A percentile compares a stretch with the other conserved stretches of the same genome.
phyloP scores from a whole-genome alignment of 192 early-diverging fungal species.

The Mortierella antarctica region DNA sequence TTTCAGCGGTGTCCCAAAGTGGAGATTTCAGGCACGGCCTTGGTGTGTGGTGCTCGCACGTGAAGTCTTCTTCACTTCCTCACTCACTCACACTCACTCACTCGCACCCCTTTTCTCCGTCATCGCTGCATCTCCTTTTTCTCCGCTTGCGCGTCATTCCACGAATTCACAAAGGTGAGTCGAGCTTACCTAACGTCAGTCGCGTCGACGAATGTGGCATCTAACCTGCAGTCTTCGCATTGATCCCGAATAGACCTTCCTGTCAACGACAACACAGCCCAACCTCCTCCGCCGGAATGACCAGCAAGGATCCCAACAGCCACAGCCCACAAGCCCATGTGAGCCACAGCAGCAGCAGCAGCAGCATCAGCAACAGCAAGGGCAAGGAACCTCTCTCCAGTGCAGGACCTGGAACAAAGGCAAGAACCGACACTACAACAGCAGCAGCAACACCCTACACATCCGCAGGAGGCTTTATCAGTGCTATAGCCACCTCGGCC shows the following conservation, averaged over 20 bases:
- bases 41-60: too few species aligned
- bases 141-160: too few species aligned
- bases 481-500: slow-evolving; percentile 23
- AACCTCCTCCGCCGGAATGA: neutral
- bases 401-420: neutral
- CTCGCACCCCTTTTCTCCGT: too few species aligned
- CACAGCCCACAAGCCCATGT: neutral
- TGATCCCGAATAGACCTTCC: neutral
- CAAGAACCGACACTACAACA: neutral
- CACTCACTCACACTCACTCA: too few species aligned
- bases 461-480: neutral
- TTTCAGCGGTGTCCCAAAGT: too few species aligned
- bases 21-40: too few species aligned
- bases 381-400: slow-evolving; percentile 3
- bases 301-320: slow-evolving; percentile 33
- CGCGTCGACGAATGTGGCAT: too few species aligned
- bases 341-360: neutral
- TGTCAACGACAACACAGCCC: neutral
- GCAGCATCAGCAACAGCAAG: neutral
- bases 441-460: neutral
- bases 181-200: too few species aligned
- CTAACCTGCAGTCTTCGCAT: too few species aligned
- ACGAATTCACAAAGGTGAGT: too few species aligned
- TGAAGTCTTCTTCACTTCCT: too few species aligned
- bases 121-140: too few species aligned